Base-by-base conservation (phyloP, 2,329 filamentous ascomycete genomes). In the Zymoseptoria tritici region DNA sequence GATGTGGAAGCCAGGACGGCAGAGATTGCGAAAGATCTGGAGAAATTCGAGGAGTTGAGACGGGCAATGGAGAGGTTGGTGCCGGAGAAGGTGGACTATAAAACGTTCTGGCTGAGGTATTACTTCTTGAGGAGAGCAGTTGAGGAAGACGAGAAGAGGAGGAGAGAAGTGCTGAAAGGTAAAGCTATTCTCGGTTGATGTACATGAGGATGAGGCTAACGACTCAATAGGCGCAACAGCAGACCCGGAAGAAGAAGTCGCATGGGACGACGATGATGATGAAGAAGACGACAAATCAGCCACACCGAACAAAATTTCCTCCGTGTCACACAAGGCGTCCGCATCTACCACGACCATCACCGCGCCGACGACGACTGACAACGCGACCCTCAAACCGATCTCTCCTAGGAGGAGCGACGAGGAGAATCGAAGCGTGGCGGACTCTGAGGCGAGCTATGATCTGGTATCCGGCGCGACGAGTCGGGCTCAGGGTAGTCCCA, bases 371-470 rank as follows among this genome's bases (percentile, higher is more conserved):
- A 57, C 60, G 13, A 60, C 57, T 6, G 57, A 61, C 5, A 61
- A 62, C 26, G 55, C 63, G 6, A 59, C 49, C 21, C 36, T 46
- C 36, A 51, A 56, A 57, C 62, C 53, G 59, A 62, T 55, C 54
- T 65, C 59, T 60, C 62, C 49, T 56, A 65, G 64, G 70, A 56
- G 63, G 73, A 59, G 66, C 70, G 95, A 91, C 69, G 91, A 96
- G 70, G 76, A 79, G 52, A 73, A 74, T 73, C 91, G 93, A 73
- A 95, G 90, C 24, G 89, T 94, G 67, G 86, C 91, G 7, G 94
- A 94, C 69, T 97, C 93, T 72, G 94, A 99, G 68, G 90, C 90
- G 19, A 96, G 91, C 77, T 99, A 99, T 74, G 94, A 99, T 73
- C 82, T 99, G 36, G 91, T 99, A 3, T 79, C 77, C 52, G 88